Percentiles rank a stretch among this genome's conserved stretches.
phyloP scores from a whole-genome alignment of 1,284 basidiomycete species.

The Ustilago nuda region DNA sequence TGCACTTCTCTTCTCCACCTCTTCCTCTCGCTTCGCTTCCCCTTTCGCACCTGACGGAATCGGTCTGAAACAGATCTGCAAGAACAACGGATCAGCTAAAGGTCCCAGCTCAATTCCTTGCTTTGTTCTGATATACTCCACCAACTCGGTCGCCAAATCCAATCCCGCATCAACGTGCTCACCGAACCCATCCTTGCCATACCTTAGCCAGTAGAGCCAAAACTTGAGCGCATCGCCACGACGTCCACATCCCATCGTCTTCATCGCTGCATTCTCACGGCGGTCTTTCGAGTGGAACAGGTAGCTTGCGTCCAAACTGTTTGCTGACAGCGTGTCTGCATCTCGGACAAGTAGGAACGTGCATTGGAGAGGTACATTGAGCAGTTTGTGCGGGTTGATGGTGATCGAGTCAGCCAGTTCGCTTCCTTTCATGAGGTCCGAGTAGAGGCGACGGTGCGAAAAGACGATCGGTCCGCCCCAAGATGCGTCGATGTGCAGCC shows the following conservation, averaged over 20 bases:
- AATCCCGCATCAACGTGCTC: conserved; percentile 63
- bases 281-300: conserved; percentile 68
- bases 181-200: conserved; percentile 67
- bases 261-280: conserved; percentile 54
- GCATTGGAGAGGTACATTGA: conserved; percentile 70
- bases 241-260: conserved; percentile 69
- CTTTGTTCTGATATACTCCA: conserved; percentile 39
- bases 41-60: neutral
- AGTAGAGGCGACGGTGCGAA: conserved; percentile 41
- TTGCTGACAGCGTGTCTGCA: conserved; percentile 65
- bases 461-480: conserved; percentile 71
- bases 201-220: conserved; percentile 70
- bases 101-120: conserved; percentile 57
- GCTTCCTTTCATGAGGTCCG: conserved; percentile 62
- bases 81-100: conserved; percentile 53
- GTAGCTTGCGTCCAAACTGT: conserved; percentile 70
- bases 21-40: neutral
- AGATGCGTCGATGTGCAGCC: conserved; percentile 70
- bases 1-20: conserved; percentile 22
- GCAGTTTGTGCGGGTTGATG: conserved; percentile 71
- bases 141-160: conserved; percentile 40
- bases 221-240: conserved; percentile 70
- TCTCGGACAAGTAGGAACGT: conserved; percentile 69
- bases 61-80: conserved; percentile 66
- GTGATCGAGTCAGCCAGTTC: conserved; percentile 68